Conservation (phyloP, 1,139 yeast species). For the Torulaspora globosa region DNA sequence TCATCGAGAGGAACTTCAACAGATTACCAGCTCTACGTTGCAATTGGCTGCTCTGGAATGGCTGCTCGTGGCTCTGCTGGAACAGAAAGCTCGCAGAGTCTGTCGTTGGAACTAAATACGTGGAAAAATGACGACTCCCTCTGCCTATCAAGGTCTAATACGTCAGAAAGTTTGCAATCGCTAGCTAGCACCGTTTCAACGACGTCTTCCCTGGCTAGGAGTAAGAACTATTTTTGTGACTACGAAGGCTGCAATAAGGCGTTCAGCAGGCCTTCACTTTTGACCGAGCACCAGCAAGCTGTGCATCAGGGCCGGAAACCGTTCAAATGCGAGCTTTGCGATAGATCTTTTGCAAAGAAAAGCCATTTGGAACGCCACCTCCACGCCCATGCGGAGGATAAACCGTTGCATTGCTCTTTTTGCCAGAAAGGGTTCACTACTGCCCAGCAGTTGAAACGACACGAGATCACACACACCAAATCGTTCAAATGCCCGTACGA, state of each 20-base stretch:
- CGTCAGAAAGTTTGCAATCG: conserved; percentile 19
- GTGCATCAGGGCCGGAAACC: conserved; percentile 76
- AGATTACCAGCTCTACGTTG: neutral
- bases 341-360: conserved; percentile 63
- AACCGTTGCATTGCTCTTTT: conserved; percentile 68
- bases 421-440: conserved; percentile 87
- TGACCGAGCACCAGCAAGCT: conserved; percentile 74
- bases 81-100: neutral
- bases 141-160: conserved; percentile 16
- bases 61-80: neutral
- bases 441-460: conserved; percentile 76
- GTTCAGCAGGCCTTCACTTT: conserved; percentile 73
- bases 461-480: conserved; percentile 71
- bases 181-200: conserved; percentile 19
- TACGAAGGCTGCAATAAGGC: conserved; percentile 66
- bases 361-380: conserved; percentile 75
- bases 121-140: neutral
- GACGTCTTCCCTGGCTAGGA: conserved; percentile 43
- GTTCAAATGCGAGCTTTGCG: conserved; percentile 63
- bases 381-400: conserved; percentile 57
- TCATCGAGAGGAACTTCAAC: neutral
- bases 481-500: conserved; percentile 60
- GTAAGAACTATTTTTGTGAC: conserved; percentile 59
- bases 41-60: neutral
- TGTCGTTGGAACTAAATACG: neutral